A percentile compares a stretch with the other conserved stretches of the same genome.
These are phyloP conservation scores for Colletotrichum sidae DNA, from an alignment of 2,329 filamentous ascomycete genomes.

Conservation along the genomic window DNA sequence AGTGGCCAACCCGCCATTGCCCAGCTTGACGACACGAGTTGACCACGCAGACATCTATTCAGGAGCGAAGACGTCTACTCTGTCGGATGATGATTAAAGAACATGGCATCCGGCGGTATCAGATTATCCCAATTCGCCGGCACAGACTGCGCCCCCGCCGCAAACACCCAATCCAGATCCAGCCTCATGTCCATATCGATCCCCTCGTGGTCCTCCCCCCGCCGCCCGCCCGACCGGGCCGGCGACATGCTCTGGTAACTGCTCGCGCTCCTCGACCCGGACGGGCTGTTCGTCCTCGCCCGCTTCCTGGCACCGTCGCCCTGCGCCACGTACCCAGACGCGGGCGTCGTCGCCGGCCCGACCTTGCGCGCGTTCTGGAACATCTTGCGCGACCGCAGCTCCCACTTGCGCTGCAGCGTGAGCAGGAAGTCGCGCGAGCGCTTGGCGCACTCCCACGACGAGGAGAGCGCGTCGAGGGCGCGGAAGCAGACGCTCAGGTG, in stretches of 20 bases:
- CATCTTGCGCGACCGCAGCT: slow-evolving; percentile 8
- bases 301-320: slow-evolving; percentile 5
- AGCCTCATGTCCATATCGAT: slow-evolving; percentile 27
- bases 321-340: not conserved
- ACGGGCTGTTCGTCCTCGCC: slow-evolving; percentile 5
- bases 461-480: slow-evolving; percentile 40
- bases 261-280: not conserved
- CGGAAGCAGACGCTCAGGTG: slow-evolving; percentile 42
- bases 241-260: slow-evolving; percentile 21
- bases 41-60: no score
- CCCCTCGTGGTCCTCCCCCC: slow-evolving; percentile 1
- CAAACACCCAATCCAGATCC: slow-evolving; percentile 30
- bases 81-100: not conserved
- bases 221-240: not conserved
- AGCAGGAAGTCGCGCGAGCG: slow-evolving; percentile 40
- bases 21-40: no score
- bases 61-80: not conserved
- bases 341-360: not conserved
- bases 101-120: slow-evolving; percentile 10
- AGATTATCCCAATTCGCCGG: slow-evolving; percentile 12
- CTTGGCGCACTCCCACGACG: slow-evolving; percentile 42
- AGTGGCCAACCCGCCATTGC: no score
- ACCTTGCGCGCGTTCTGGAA: not conserved
- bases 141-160: slow-evolving; percentile 16
- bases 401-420: slow-evolving; percentile 39